These are phyloP conservation scores for Stenocarpella maydis DNA, from an alignment of 2,329 filamentous ascomycete genomes.

Conservation along the genomic window DNA sequence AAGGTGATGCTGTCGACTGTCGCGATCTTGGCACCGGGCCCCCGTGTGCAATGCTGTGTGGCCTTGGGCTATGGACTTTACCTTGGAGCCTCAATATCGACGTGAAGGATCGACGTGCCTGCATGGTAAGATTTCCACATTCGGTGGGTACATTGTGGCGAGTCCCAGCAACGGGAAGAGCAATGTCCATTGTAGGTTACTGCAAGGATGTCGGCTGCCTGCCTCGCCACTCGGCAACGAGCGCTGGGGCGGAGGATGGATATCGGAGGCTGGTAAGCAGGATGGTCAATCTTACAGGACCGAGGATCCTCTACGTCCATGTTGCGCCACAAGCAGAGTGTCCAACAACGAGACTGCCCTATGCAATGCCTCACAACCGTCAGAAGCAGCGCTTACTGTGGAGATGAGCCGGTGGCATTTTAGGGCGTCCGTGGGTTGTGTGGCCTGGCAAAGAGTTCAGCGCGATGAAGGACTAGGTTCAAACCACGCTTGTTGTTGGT, in stretches of 20 bases:
- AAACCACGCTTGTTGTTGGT: too few species aligned
- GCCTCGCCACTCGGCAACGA: background rate
- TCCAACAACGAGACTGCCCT: background rate
- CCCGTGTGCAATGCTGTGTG: background rate
- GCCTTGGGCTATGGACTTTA: too few species aligned
- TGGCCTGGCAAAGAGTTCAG: background rate
- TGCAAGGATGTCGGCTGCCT: background rate
- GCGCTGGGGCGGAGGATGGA: background rate
- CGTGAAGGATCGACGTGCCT: background rate
- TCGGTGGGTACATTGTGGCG: background rate
- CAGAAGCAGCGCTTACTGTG: background rate
- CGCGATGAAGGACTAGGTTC: background rate
- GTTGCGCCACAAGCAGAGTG: background rate
- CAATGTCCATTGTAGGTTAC: background rate
- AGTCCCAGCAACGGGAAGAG: background rate
- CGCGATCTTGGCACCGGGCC: background rate
- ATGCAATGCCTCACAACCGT: background rate
- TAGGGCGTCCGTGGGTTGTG: background rate
- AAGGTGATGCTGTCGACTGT: background rate
- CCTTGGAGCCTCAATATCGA: background rate
- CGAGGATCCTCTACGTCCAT: background rate
- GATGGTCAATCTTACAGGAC: background rate
- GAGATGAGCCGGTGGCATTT: background rate
- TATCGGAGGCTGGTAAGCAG: background rate
- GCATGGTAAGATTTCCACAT: background rate